Evolutionary conservation across 257 asterid genomes (phyloP), one percentile per base, ranked within the genome.

Genomic region (Haberlea rhodopensis): DNA sequence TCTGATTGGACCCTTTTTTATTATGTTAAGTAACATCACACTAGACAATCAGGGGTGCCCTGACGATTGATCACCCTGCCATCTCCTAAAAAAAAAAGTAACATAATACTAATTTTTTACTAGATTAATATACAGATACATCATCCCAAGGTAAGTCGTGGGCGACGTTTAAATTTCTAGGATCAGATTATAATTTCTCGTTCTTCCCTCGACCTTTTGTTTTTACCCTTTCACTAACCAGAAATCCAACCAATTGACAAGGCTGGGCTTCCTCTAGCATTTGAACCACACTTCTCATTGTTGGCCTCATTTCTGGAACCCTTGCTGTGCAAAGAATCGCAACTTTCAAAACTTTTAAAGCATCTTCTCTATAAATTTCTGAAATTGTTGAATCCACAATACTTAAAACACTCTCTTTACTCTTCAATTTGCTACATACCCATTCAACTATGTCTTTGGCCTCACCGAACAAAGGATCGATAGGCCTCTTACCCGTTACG

Each of bases 401-500:
- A 57, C 88, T 79, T 21, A 82, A 16, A 4, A 85, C 91, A 25
- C 78, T 75, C 70, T 87, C 97, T 68, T 69, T 85, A 16, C 73
- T 81, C 75, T 77, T 85, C 70, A 92, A 60, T 18, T 81, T 89
- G 75, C 87, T 72, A 65, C 85, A 82, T 61, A 92, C 84, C 96
- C 96, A 92, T 57, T 78, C 79, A 0, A 92, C 94, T 49, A 92
- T 78, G 69, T 89, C 94, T 58, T 62, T 83, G 66, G 79, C 79
- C 81, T 84, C 88, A 58, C 96, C 96, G 4, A 73, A 92, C 75
- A 85, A 95, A 0, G 90, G 70, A 77, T 84, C 99, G 0, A 83
- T 87, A n/a, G 99, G 95, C 78, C 75, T 89, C 78, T 82, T 87
- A 18, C 97, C 91, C 7, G 96, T 85, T 71, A 89, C 86, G 0